A percentile compares a stretch with the other conserved stretches of the same genome.
These are phyloP conservation scores for Argentina anserina DNA, from an alignment of 306 rosid species.

Conservation along the genomic window DNA sequence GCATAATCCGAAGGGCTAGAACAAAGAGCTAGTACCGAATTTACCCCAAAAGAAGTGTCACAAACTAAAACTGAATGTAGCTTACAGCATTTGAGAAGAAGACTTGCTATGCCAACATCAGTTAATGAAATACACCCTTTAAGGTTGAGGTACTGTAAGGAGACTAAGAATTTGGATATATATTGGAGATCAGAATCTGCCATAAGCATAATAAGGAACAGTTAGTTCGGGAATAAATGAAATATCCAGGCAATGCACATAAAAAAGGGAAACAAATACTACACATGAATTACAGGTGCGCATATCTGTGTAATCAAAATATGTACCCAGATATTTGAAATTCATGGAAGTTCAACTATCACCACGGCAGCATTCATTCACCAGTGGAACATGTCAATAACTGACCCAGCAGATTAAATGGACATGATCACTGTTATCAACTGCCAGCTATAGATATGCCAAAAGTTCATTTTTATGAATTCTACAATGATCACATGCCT, in stretches of 20 bases:
- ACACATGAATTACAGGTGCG: not conserved
- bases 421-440: not conserved
- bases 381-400: not conserved
- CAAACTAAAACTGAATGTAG: conserved; percentile 57
- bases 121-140: conserved; percentile 68
- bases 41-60: conserved; percentile 66
- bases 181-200: conserved; percentile 58
- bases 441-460: not conserved
- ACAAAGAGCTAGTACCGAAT: conserved; percentile 63
- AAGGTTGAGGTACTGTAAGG: conserved; percentile 58
- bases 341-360: not conserved
- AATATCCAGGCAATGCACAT: not conserved
- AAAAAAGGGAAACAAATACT: not conserved
- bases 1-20: conserved; percentile 33
- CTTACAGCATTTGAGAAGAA: conserved; percentile 42
- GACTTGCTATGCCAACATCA: conserved; percentile 61
- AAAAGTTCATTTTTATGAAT: not conserved
- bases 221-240: not conserved
- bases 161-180: conserved; percentile 52
- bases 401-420: not conserved
- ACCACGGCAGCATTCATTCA: not conserved
- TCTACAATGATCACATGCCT: not conserved
- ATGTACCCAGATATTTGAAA: not conserved
- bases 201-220: conserved; percentile 15
- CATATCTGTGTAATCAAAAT: not conserved